Base-by-base conservation (phyloP, 768 basidiomycete species). In the Mrakia blollopis region DNA sequence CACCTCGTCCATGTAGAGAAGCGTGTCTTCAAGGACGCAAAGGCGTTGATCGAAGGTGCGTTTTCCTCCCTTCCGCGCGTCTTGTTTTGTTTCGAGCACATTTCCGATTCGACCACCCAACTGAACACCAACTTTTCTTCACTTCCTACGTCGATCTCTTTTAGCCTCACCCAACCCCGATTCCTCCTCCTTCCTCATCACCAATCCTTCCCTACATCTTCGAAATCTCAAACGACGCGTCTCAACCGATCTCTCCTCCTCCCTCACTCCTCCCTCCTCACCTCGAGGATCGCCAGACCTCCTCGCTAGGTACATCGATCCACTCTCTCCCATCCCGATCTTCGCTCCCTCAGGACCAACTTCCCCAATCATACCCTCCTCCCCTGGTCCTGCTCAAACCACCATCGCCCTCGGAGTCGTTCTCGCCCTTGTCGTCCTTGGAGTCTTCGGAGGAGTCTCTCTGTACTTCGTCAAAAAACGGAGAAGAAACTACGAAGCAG, bases 351-450 rank as follows among this genome's bases (percentile, higher is more conserved):
- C 57, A 8, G 28, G 25, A 10, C 57, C 57, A 8, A 9, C 23
- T 9, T 60, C 57, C 1, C 57, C 57, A 25, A 23, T 60, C 25
- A 23, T 60, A 1, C 57, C 57, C 7, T 30, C 57, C 57, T 60
- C 57, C 2, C 57, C 57, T 1, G 57, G 57, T 60, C 57, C 57
- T 1, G 21, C 57, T 2, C 57, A 60, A 60, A 60, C 57, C 2
- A 60, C 57, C 25, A 60, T 60, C 57, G 57, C 57, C 13, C 57
- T 60, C 57, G 57, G 57, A 25, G 57, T 60, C 57, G 57, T 60
- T 13, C 57, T 60, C 57, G 57, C 57, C 25, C 57, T 60, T 23
- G 23, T 60, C 2, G 57, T 60, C 11, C 57, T 60, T 13, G 57
- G 57, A 25, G 28, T 60, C 25, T 60, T 60, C 18, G 57, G 57